Percentiles rank a stretch among this genome's conserved stretches.
These are phyloP conservation scores for Moesziomyces sp. DNA, from an alignment of 1,284 basidiomycete species.

Conservation along the genomic window DNA sequence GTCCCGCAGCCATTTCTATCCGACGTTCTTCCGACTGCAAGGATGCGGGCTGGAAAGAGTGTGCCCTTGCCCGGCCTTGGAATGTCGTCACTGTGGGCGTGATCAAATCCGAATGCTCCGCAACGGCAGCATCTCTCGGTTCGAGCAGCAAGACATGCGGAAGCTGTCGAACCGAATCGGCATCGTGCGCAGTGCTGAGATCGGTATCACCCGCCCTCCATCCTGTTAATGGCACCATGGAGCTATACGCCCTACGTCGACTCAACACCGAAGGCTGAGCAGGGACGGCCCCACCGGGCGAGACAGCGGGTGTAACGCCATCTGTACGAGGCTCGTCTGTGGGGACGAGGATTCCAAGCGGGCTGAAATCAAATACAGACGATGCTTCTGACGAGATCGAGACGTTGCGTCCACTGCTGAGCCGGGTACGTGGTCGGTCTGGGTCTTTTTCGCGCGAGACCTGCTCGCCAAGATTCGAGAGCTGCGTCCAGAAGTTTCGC, in stretches of 20 bases:
- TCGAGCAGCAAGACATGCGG: conserved; percentile 21
- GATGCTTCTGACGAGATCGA: conserved; percentile 21
- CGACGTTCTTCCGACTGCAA: too few species aligned
- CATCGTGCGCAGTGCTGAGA: not conserved
- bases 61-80: conserved; percentile 14
- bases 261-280: not conserved
- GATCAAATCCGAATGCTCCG: conserved; percentile 2
- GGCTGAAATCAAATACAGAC: conserved; percentile 25
- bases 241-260: conserved; percentile 27
- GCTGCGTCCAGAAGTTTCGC: conserved; percentile 21
- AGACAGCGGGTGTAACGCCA: too few species aligned
- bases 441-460: conserved; percentile 10
- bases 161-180: not conserved
- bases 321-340: not conserved
- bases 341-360: conserved; percentile 26
- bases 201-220: conserved; percentile 26
- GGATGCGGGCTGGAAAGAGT: conserved; percentile 13
- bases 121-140: not conserved
- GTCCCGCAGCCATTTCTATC: not conserved
- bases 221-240: conserved; percentile 30
- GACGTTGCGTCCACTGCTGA: not conserved
- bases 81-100: conserved; percentile 28
- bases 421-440: not conserved
- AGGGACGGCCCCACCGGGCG: too few species aligned
- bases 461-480: conserved; percentile 19